Percentiles rank a stretch among this genome's conserved stretches.
Evolutionary conservation across 2,329 filamentous ascomycete species (phyloP).

Genomic region (Hypoxylon rubiginosum): DNA sequence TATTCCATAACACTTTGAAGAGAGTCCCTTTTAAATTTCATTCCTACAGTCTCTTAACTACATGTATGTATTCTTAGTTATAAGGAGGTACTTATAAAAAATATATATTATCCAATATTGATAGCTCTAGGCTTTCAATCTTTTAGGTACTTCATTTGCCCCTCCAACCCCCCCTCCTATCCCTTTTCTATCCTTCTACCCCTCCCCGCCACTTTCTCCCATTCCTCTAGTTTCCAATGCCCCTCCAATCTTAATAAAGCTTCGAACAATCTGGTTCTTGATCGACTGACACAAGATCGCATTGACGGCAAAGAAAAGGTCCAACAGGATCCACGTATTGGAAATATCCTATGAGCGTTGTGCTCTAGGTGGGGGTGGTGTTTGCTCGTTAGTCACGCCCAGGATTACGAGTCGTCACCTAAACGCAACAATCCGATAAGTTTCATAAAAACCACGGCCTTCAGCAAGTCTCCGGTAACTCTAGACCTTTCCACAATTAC

Average conservation of each 20-base stretch:
- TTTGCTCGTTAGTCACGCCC: conserved; percentile 17
- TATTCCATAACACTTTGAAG: no score
- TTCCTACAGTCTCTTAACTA: no score
- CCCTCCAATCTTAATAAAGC: conserved; percentile 12
- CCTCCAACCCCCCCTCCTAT: conserved; percentile 22
- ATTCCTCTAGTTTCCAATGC: conserved; percentile 8
- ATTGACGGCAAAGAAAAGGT: conserved; percentile 28
- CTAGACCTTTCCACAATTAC: not conserved
- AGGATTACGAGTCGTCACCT: not conserved
- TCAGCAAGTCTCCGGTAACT: conserved; percentile 8
- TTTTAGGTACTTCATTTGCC: conserved; percentile 22
- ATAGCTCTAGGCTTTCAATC: no score
- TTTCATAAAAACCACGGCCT: not conserved
- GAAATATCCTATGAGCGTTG: not conserved
- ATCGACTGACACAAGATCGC: conserved; percentile 34
- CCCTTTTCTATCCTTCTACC: conserved; percentile 20
- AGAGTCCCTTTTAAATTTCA: no score
- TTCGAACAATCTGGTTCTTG: conserved; percentile 18
- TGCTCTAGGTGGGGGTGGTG: conserved; percentile 1
- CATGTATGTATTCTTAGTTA: no score
- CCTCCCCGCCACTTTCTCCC: conserved; percentile 23
- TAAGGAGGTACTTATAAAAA: no score
- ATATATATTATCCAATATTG: not conserved
- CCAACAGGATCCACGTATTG: conserved; percentile 32
- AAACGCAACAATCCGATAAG: conserved; percentile 20